Percentiles rank a stretch among this genome's conserved stretches.
Conservation (phyloP, 768 basidiomycete genomes). For the Amanita molliuscula region DNA sequence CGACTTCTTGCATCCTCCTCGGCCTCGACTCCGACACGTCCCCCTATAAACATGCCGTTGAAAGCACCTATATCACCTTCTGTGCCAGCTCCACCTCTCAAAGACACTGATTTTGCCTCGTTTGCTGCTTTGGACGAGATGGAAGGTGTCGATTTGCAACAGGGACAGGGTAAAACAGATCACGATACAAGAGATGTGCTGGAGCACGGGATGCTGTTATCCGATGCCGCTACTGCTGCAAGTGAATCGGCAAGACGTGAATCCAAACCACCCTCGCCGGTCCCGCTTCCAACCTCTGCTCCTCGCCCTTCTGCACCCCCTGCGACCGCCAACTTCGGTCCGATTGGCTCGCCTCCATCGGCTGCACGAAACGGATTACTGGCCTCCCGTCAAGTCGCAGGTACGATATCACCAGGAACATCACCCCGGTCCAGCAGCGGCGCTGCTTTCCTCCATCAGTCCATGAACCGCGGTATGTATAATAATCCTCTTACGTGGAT, state of each 20-base stretch:
- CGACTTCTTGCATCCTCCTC: constrained; percentile 27
- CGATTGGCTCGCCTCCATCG: constrained; percentile 74
- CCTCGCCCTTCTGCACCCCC: constrained; percentile 34
- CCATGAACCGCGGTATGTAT: background rate
- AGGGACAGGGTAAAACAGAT: constrained; percentile 24
- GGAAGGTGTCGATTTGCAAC: constrained; percentile 34
- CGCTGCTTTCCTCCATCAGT: constrained; percentile 5
- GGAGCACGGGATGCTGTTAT: background rate
- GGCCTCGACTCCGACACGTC: constrained; percentile 16
- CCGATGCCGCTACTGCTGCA: background rate
- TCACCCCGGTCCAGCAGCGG: constrained; percentile 33
- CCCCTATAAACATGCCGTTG: constrained; percentile 45
- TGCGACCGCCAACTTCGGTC: constrained; percentile 55
- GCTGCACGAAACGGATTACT: constrained; percentile 20
- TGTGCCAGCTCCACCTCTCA: constrained; percentile 68
- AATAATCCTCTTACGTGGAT: background rate
- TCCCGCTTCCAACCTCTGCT: constrained; percentile 45
- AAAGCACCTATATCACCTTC: constrained; percentile 69
- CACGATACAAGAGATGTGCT: background rate
- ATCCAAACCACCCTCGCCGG: constrained; percentile 28
- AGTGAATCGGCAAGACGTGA: constrained; percentile 2
- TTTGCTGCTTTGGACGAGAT: constrained; percentile 58
- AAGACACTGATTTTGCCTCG: constrained; percentile 65
- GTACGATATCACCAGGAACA: constrained; percentile 42
- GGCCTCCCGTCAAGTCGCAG: constrained; percentile 22